Evolutionary conservation across 1,284 basidiomycete species (phyloP), one percentile per base, ranked within the genome.

Genomic region (Puccinia horiana): DNA sequence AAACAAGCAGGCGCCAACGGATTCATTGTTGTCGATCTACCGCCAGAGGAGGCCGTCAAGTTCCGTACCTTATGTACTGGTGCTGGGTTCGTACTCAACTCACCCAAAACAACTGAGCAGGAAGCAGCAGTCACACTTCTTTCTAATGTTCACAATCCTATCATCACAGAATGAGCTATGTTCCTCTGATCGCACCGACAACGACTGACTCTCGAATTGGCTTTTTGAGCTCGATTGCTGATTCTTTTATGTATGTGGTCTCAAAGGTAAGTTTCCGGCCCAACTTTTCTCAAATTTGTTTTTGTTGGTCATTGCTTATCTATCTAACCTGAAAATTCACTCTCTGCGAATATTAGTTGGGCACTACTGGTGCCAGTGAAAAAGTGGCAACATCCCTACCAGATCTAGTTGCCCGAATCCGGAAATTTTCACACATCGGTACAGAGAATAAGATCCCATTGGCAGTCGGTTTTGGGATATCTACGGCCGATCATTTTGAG

Each of bases 221-320:
- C 86, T 96, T 97, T 89, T 90, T 99, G 44, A 89, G 94, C 6
- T 92, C 92, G 11, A 96, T 99, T 84, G 96, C 97, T 29, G 96
- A 99, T 87, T 92, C 93, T 6, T 99, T 99, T 89, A 95, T 99
- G 85, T 99, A 99, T 87, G 92, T 99, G 76, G 94, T 97, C 16
- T 95, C 94, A 44, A 95, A 94, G 89, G 79, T 81, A 35, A 73
- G 70, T 63, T 29, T 32, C 65, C 69, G 20, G 20, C 16, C 9
- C 40, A 35, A 26, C 8, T 61, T 61, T 12, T 61, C 32, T 8
- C 4, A 5, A 54, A 6, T 54, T 58, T 29, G 4, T 52, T 52
- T 16, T 52, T 52, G 49, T 12, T 12, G 61, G n/a, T 18, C 2
- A 23, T 65, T 37, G 20, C 61, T 35, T 29, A 65, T 65, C 16